Evolutionary conservation across 2,329 filamentous ascomycete genomes (phyloP), one percentile per base, ranked within the genome.

Genomic region (Chaetoscypha palmicola): DNA sequence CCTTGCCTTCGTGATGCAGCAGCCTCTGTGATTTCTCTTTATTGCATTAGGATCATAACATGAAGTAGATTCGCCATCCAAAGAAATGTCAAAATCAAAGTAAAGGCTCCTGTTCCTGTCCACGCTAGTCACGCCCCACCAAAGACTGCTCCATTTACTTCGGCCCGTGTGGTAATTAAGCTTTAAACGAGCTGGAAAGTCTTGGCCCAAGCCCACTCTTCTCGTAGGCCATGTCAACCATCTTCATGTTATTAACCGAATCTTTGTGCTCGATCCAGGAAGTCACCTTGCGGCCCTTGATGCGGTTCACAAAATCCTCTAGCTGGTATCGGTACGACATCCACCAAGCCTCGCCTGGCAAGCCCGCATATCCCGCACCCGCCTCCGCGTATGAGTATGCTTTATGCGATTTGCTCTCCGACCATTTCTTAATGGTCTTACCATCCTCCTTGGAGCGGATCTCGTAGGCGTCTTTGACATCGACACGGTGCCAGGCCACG

Each of bases 171-270:
- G n/a, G n/a, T n/a, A n/a, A n/a, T n/a, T n/a, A n/a, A n/a, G n/a
- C n/a, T n/a, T 22, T 30, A 12, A 48, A 48, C 30, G 42, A 41
- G 23, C 44, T 49, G n/a, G 43, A 60, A 30, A 57, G 56, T 20
- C 60, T 46, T 28, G 59, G 31, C 3, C 53, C 54, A 43, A 67
- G 45, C 5, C 64, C 65, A 33, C 55, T 56, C 57, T 68, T 68
- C 42, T 62, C 57, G 51, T 73, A 73, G 1, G 66, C 66, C 62
- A 66, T 64, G 48, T 73, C 71, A 23, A 73, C 50, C 59, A 67
- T 67, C 57, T 55, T 64, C 65, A 69, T 69, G 61, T 64, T 64
- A n/a, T 50, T 52, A 22, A 73, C 58, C 26, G 62, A 68, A 43
- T 72, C 69, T 38, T 68, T 64, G 1, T 47, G 48, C 11, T 52